Conservation (phyloP, 2,329 filamentous ascomycete genomes). For the Cladosporium sp. region DNA sequence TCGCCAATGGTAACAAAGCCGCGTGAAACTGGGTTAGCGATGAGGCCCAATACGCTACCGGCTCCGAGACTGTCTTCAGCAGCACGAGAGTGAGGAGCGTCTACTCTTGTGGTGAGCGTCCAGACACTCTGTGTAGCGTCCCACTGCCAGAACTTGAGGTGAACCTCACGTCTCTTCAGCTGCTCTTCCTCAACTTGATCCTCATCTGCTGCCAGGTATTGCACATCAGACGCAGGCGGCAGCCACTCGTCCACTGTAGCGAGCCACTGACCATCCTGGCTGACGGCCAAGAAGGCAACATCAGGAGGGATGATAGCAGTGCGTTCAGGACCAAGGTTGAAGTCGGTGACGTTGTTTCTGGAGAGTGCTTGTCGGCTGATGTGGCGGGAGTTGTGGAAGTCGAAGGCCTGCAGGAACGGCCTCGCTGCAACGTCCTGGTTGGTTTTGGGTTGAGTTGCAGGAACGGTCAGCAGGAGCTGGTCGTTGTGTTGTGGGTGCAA, state of each 20-base stretch:
- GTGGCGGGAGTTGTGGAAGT: constrained; percentile 75
- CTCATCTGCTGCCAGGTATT: constrained; percentile 52
- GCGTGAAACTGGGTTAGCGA: constrained; percentile 65
- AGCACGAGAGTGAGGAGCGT: constrained; percentile 68
- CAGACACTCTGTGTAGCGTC: constrained; percentile 57
- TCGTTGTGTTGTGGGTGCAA: constrained; percentile 43
- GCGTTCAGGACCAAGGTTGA: constrained; percentile 72
- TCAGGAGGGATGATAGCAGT: constrained; percentile 74
- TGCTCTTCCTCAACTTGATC: constrained; percentile 42
- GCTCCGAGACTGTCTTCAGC: constrained; percentile 34
- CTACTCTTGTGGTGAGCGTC: constrained; percentile 78
- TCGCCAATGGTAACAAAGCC: constrained; percentile 84
- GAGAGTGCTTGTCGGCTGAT: constrained; percentile 85
- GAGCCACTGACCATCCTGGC: constrained; percentile 81
- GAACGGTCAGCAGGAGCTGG: constrained; percentile 52
- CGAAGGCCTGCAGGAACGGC: constrained; percentile 79
- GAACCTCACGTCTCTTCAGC: constrained; percentile 64
- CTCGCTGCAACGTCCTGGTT: constrained; percentile 38
- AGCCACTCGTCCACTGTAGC: constrained; percentile 91
- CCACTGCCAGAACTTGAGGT: constrained; percentile 88
- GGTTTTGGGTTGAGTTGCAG: constrained; percentile 49
- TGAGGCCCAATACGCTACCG: constrained; percentile 68
- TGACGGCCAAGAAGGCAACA: constrained; percentile 73
- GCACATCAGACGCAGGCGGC: constrained; percentile 68
- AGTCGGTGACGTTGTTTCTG: constrained; percentile 80